Percentiles rank a stretch among this genome's conserved stretches.
Evolutionary conservation across 78 protist genomes (phyloP).

Genomic region (Neovahlkampfia damariscottae): DNA sequence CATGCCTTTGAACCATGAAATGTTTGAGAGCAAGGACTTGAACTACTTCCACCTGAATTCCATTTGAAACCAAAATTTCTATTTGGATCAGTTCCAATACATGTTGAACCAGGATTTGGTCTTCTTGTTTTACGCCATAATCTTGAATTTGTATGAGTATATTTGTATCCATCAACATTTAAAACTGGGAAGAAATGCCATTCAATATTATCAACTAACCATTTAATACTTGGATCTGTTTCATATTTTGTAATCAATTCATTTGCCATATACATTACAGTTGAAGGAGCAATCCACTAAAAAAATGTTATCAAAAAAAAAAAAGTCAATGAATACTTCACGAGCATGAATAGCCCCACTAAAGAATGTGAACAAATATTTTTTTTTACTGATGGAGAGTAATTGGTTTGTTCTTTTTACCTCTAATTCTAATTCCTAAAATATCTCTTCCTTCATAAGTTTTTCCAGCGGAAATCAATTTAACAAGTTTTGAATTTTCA

Average conservation of each 20-base stretch:
- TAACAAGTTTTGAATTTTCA: background rate
- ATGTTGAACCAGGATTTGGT: background rate
- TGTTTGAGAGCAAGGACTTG: constrained; percentile 24
- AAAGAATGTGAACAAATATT: constrained; percentile 28
- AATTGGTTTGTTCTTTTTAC: too few relatives aligned
- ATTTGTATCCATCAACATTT: constrained; percentile 30
- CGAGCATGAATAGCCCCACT: constrained; percentile 34
- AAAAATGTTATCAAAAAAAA: too few relatives aligned
- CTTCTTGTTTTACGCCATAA: constrained; percentile 27
- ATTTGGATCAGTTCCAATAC: constrained; percentile 11
- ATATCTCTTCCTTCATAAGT: constrained; percentile 7
- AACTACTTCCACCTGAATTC: constrained; percentile 9
- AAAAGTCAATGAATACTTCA: too few relatives aligned
- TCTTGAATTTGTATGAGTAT: constrained; percentile 6
- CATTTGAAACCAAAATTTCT: constrained; percentile 15
- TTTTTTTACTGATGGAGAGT: too few relatives aligned
- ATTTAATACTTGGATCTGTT: background rate
- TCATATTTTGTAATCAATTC: background rate
- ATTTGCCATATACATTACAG: background rate
- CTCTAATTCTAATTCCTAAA: background rate
- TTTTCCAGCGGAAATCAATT: background rate
- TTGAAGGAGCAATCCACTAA: constrained; percentile 23
- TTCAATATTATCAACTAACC: background rate
- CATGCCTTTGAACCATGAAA: constrained; percentile 15
- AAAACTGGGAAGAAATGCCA: background rate